Conservation (phyloP, 2,329 filamentous ascomycete species). For the Aureobasidium sp. region DNA sequence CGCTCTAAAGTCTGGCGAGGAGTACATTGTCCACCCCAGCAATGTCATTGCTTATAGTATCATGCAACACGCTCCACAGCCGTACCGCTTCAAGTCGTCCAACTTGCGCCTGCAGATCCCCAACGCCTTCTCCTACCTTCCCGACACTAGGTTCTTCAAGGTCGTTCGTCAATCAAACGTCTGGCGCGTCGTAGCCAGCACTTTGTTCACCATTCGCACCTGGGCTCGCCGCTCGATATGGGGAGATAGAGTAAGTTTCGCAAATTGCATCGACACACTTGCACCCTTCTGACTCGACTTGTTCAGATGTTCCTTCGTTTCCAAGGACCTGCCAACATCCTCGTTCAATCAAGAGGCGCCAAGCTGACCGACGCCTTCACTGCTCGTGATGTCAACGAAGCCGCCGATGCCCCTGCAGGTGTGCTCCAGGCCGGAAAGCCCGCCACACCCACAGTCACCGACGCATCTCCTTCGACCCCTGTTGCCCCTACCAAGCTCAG, state of each 20-base stretch:
- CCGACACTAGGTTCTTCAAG: constrained; percentile 63
- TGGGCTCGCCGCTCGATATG: constrained; percentile 74
- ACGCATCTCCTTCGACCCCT: constrained; percentile 19
- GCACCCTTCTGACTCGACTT: not conserved
- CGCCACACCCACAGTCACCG: constrained; percentile 28
- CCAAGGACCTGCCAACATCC: constrained; percentile 71
- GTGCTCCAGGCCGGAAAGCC: constrained; percentile 44
- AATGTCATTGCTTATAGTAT: constrained; percentile 88
- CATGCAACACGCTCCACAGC: constrained; percentile 61
- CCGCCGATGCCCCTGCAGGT: constrained; percentile 73
- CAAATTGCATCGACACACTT: not conserved
- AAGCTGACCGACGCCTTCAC: constrained; percentile 70
- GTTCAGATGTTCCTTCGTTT: constrained; percentile 77
- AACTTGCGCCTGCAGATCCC: constrained; percentile 71
- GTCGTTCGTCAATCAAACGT: constrained; percentile 61
- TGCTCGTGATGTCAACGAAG: constrained; percentile 74
- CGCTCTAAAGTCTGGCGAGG: constrained; percentile 69
- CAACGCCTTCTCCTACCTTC: constrained; percentile 52
- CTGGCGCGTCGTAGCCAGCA: constrained; percentile 61
- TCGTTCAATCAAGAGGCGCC: constrained; percentile 80
- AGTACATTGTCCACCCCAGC: constrained; percentile 80
- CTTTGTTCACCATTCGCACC: constrained; percentile 63
- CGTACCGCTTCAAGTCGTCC: constrained; percentile 79
- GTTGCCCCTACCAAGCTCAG: constrained; percentile 24
- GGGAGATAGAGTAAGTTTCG: constrained; percentile 63